Base-by-base conservation (phyloP, 441 rosid species). In the Aquilaria agallochum region DNA sequence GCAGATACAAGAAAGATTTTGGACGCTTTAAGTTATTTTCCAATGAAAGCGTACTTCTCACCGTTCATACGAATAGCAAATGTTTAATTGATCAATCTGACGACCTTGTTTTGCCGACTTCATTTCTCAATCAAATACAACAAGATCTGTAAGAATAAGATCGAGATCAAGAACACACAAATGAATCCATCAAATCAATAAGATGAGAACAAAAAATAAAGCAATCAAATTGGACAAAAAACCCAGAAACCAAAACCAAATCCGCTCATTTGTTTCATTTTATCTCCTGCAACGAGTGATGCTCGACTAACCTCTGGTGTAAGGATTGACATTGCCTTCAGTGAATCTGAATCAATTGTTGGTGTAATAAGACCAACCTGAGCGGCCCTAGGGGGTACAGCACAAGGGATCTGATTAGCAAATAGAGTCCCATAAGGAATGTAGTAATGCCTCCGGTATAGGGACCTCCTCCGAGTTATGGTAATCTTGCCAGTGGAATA, bases 351-450 rank as follows among this genome's bases (percentile, higher is more conserved):
- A 68, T 55, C 80, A 78, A 32, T 73, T 53, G n/a, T 48, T 62
- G 10, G 74, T 68, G 51, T 73, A 78, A 49, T 78, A 78, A 56
- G 80, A 73, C 59, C 69, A 63, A 31, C 83, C 80, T 0, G 83
- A 78, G 8, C 76, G 60, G 49, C 76, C 65, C 2, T 0, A 20
- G 27, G 27, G 27, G 27, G 27, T 20, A 20, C 1, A 1, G 74
- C 74, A 42, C 74, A 75, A 12, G 83, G 80, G 8, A 75, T 63
- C 48, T 76, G 68, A 48, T 78, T 68, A 12, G 80, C 66, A 3
- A 76, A 70, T 6, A 76, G 69, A 36, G 80, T 78, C 6, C 70
- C 80, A 11, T 79, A 79, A 2, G 83, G 73, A 56, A 79, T 60
- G 67, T 71, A 73, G 56, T 70, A 60, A 7, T 58, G 74, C 70